These are phyloP conservation scores for Pseudogymnoascus sp. DNA, from an alignment of 2,329 filamentous ascomycete species.

Conservation along the genomic window DNA sequence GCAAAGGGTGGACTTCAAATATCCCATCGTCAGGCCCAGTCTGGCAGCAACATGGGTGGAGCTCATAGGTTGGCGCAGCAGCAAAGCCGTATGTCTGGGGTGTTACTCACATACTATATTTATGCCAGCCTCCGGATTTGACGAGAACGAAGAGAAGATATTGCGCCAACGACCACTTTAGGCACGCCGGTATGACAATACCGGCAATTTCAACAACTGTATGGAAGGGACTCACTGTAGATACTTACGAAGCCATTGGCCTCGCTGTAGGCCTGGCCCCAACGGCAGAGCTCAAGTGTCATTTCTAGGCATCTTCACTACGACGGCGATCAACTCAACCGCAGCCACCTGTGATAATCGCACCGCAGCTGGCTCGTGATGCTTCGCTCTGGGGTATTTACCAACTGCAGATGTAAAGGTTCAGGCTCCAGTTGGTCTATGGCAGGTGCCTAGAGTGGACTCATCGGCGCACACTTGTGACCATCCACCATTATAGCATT, in stretches of 20 bases:
- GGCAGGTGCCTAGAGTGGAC: constrained; percentile 1
- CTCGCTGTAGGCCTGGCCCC: background rate
- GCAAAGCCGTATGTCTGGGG: background rate
- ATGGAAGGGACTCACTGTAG: constrained; percentile 2
- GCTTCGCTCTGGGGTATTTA: background rate
- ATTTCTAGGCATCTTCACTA: background rate
- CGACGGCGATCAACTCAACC: background rate
- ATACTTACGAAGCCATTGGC: background rate
- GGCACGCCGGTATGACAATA: constrained; percentile 2
- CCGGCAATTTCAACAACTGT: background rate
- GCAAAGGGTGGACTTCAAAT: background rate
- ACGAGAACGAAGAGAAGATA: background rate
- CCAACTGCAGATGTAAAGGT: background rate
- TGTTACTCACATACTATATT: constrained; percentile 4
- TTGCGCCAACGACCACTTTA: background rate
- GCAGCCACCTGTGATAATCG: background rate
- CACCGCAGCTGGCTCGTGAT: background rate
- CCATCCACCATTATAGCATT: constrained; percentile 63
- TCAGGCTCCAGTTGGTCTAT: background rate
- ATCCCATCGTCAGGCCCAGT: background rate
- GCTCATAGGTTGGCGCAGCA: background rate
- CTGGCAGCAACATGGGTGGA: background rate
- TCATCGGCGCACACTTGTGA: constrained; percentile 1
- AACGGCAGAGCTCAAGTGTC: background rate
- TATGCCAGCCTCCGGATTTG: background rate